Base-by-base conservation (phyloP, 176 grass and related monocot genomes). In the Microstegium vimineum region DNA sequence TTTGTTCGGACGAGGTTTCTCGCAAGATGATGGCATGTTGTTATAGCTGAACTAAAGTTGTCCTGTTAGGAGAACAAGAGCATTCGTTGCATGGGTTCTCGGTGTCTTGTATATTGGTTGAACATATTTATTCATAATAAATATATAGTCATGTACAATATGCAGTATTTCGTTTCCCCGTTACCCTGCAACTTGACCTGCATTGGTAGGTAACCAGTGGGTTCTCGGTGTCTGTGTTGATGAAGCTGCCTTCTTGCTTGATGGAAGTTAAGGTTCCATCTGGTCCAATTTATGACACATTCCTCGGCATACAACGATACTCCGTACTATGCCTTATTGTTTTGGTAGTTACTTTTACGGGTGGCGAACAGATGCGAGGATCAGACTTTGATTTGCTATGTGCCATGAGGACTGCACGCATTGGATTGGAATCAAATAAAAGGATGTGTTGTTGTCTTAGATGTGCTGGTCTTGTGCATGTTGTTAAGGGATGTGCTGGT, bases 31-130 rank as follows among this genome's bases (percentile, higher is more conserved):
- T 75, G 69, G 18, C 82, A 69, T 85, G 49, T 17, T 81, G 40
- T 71, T 54, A 64, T 32, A 85, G 69, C 32, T 76, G 49, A 60
- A 80, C 69, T 85, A 70, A 70, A 89, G 77, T 81, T 80, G 71
- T 54, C 32, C 26, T 81, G 31, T 85, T 70, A 65, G 62, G 41
- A 63, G 70, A 52, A 54, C 41, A 41, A 62, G 14, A 43, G 76
- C 70, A 46, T 64, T 70, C 32, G 33, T 63, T 70, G 71, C 63
- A 27, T 81, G 68, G 72, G 31, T 71, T 84, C 71, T 64, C 38
- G 37, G 72, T 85, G 60, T 72, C 71, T 27, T 89, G 87, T 85
- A 81, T 62, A 89, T 85, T 85, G 77, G 18, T 76, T 35, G 54
- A 75, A 71, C 54, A 32, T 81, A 22, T 89, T 81, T 25, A 2